Evolutionary conservation across 176 grass and related monocot species (phyloP).

Genomic region (Oryza meridionalis): DNA sequence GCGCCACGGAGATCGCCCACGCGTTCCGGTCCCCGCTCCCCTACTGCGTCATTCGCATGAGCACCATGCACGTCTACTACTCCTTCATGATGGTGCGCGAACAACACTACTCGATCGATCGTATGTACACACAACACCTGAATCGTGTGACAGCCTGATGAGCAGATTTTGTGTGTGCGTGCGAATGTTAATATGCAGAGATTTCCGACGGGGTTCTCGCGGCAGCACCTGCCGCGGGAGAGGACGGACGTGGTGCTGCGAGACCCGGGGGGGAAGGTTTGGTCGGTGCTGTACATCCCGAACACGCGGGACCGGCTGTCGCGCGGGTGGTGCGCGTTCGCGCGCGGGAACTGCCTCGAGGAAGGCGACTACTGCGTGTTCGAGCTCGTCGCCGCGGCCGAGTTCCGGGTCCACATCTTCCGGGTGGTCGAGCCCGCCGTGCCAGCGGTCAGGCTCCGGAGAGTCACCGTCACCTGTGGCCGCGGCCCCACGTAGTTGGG

Average conservation of each 20-base stretch:
- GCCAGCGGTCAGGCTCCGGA: conserved; percentile 46
- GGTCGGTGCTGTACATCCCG: conserved; percentile 68
- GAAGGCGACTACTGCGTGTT: conserved; percentile 87
- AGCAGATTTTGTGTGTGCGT: not conserved
- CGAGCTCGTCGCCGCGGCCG: conserved; percentile 58
- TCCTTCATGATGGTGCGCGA: conserved; percentile 51
- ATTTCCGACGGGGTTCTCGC: conserved; percentile 76
- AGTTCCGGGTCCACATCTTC: conserved; percentile 78
- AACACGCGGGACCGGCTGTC: conserved; percentile 59
- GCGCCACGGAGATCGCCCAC: conserved; percentile 58
- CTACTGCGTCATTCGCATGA: conserved; percentile 75
- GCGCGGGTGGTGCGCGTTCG: conserved; percentile 74
- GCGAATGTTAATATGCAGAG: conserved; percentile 46
- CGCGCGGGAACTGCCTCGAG: conserved; percentile 73
- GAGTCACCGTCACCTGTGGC: conserved; percentile 1
- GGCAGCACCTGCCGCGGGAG: conserved; percentile 58
- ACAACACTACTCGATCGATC: no score
- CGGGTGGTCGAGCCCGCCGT: conserved; percentile 50
- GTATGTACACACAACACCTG: no score
- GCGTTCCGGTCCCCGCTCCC: conserved; percentile 76
- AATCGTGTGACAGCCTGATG: no score
- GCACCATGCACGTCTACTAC: conserved; percentile 67
- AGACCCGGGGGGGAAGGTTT: conserved; percentile 54
- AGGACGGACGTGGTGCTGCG: conserved; percentile 59
- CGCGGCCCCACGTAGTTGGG: not conserved